Evolutionary conservation across 257 asterid genomes (phyloP).

Genomic region (Solanum gandarillasii): DNA sequence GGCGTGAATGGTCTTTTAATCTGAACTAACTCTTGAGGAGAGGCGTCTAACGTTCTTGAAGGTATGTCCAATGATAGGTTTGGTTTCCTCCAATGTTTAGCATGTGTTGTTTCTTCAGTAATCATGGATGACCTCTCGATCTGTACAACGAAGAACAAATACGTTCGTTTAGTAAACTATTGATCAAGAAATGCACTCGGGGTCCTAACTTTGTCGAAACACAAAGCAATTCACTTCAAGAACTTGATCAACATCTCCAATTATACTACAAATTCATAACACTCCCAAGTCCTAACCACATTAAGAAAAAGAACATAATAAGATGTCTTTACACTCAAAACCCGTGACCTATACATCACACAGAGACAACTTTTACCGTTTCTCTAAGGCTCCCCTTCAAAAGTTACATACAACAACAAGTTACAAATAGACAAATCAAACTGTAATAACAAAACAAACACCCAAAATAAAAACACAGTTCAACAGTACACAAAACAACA

Average conservation of each 20-base stretch:
- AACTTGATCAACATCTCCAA: neutral
- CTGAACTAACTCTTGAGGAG: constrained; percentile 51
- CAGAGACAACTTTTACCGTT: neutral
- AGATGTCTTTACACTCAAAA: neutral
- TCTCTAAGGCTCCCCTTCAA: neutral
- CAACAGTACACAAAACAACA: neutral
- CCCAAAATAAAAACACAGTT: neutral
- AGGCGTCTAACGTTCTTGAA: constrained; percentile 28
- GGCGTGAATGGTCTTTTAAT: constrained; percentile 52
- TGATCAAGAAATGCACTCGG: neutral
- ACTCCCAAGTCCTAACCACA: neutral
- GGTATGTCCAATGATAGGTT: constrained; percentile 73
- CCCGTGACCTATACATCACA: neutral
- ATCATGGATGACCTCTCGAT: constrained; percentile 20
- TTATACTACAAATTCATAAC: neutral
- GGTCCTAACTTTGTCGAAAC: neutral
- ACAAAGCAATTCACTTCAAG: neutral
- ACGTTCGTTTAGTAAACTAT: neutral
- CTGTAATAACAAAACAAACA: neutral
- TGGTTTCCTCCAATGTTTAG: constrained; percentile 49
- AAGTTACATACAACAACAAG: neutral
- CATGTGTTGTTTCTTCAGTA: constrained; percentile 27
- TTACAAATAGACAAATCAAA: neutral
- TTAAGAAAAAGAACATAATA: neutral
- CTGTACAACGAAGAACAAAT: constrained; percentile 13